Base-by-base conservation (phyloP, 441 rosid genomes). In the Biscutella laevigata region DNA sequence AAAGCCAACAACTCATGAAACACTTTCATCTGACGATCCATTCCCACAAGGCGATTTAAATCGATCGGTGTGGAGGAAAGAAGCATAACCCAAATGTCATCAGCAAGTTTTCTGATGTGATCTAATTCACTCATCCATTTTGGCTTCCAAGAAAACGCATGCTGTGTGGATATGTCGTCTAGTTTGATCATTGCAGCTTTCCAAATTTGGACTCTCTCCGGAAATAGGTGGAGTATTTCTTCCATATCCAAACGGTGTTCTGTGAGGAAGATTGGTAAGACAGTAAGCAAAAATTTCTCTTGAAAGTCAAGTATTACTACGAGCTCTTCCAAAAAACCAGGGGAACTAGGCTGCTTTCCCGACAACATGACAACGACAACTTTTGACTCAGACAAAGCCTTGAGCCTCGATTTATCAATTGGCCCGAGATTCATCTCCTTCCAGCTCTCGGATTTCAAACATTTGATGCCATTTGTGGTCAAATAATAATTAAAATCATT, bases 241-340 rank as follows among this genome's bases (percentile, higher is more conserved):
- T 44, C 49, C 49, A 26, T 6, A 13, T 44, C 19, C 1, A 13
- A 44, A 25, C 2, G 6, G 7, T 4, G 0, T 12, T 4, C 0
- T 26, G 20, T 25, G 6, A 13, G 7, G 0, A 25, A 49, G 10
- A 59, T 20, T 4, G 65, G 65, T 20, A 38, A 6, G 9, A 49
- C 65, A 1, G 3, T 29, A 16, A 27, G 57, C 8, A 17, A 17
- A 7, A 5, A 6, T 44, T 8, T 44, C 3, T 14, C 27, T 5
- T 11, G 12, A 3, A 7, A 28, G 5, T 49, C 49, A 0, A 19
- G 7, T 7, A 57, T 46, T 13, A 40, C 19, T 5, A 7, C 1
- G 20, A 57, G 36, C 34, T 57, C 62, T 13, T 57, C 54, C 9
- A 59, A 37, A 40, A 51, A 59, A 24, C 49, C 49, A 4, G 6